These are phyloP conservation scores for Populus tremula DNA, from an alignment of 345 rosid genomes.

Conservation along the genomic window DNA sequence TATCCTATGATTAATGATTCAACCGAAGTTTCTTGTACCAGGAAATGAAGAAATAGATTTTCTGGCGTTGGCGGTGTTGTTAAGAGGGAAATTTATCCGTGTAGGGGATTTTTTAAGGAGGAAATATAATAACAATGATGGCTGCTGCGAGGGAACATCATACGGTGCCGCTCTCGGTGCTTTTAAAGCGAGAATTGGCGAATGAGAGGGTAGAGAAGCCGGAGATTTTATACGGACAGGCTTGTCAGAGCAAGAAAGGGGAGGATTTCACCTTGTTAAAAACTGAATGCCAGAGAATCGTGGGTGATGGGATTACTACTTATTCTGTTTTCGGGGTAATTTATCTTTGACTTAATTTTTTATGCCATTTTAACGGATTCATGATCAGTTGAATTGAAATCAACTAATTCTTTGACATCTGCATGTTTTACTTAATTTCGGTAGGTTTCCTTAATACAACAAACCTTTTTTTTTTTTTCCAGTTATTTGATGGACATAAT, in stretches of 20 bases:
- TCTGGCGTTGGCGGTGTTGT: conserved; percentile 14
- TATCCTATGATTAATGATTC: not conserved
- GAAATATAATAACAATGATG: conserved; percentile 31
- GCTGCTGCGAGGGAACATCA: conserved; percentile 63
- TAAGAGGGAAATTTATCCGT: conserved; percentile 3
- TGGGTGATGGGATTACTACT: conserved; percentile 78
- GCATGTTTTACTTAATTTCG: not conserved
- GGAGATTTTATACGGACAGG: conserved; percentile 74
- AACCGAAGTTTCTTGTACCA: not conserved
- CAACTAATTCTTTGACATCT: not conserved
- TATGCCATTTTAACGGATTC: not conserved
- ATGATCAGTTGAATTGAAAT: not conserved
- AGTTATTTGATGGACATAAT: conserved; percentile 99
- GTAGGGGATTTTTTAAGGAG: not conserved
- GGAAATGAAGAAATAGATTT: conserved; percentile 12
- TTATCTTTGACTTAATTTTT: not conserved
- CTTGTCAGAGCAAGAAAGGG: conserved; percentile 93
- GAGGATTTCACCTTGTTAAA: conserved; percentile 79
- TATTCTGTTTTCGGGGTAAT: conserved; percentile 85
- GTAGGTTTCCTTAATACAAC: not conserved
- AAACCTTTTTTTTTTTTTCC: conserved; percentile 10
- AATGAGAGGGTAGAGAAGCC: conserved; percentile 77
- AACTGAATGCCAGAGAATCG: conserved; percentile 71
- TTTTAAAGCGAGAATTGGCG: conserved; percentile 84
- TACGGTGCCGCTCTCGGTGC: conserved; percentile 81